phyloP scores from a whole-genome alignment of 1,284 basidiomycete genomes.

The Golubevia sp. region DNA sequence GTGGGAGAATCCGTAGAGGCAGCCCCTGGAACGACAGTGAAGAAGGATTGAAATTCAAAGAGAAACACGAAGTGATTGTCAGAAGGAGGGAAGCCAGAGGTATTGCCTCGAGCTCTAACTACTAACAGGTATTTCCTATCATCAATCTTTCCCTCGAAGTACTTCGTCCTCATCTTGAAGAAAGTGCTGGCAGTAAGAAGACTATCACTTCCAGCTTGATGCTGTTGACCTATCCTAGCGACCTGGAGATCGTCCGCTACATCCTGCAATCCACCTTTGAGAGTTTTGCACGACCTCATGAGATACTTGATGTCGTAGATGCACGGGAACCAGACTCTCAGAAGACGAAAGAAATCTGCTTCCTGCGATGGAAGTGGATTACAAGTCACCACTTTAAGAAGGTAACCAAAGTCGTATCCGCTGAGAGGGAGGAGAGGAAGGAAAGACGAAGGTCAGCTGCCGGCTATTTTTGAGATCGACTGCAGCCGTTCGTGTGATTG shows the following conservation, averaged over 20 bases:
- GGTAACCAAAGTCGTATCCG: conserved; percentile 98
- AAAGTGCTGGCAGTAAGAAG: conserved; percentile 90
- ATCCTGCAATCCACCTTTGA: conserved; percentile 93
- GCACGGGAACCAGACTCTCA: conserved; percentile 92
- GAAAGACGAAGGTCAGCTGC: background rate
- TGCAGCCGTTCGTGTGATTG: too few relatives aligned
- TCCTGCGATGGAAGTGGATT: conserved; percentile 85
- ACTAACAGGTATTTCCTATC: conserved; percentile 56
- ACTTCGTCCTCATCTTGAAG: conserved; percentile 91
- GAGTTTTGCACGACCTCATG: conserved; percentile 82
- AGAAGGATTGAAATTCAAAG: too few relatives aligned
- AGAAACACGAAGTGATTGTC: too few relatives aligned
- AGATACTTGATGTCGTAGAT: conserved; percentile 98
- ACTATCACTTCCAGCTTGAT: conserved; percentile 94
- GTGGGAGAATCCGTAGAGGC: conserved; percentile 48
- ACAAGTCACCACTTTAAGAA: conserved; percentile 90
- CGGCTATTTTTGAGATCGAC: background rate
- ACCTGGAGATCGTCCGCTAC: conserved; percentile 92
- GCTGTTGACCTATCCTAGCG: conserved; percentile 84
- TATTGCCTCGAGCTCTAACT: too few relatives aligned
- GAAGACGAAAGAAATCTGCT: conserved; percentile 84
- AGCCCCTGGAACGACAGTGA: conserved; percentile 16
- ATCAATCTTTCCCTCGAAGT: conserved; percentile 85
- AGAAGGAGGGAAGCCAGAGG: too few relatives aligned
- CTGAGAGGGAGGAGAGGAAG: conserved; percentile 63